Evolutionary conservation across 306 rosid species (phyloP).

Genomic region (Casuarina equisetifolia): DNA sequence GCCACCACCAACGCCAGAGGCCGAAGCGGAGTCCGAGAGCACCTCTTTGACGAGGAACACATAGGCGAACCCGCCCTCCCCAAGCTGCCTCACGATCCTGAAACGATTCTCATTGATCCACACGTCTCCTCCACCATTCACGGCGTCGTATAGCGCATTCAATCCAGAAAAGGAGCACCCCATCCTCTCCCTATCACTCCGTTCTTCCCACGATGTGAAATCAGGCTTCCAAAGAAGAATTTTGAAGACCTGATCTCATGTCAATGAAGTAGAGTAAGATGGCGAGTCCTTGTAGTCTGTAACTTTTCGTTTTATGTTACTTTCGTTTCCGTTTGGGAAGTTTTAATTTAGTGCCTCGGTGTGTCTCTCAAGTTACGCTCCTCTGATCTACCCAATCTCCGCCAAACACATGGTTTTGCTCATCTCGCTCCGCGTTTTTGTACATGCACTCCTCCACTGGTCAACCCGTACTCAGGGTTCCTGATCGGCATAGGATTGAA

Average conservation of each 20-base stretch:
- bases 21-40: slow-evolving; percentile 42
- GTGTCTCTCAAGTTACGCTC: not conserved
- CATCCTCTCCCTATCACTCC: slow-evolving; percentile 39
- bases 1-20: slow-evolving; percentile 47
- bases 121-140: slow-evolving; percentile 88
- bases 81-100: slow-evolving; percentile 89
- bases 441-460: slow-evolving; percentile 3
- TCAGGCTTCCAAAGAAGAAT: slow-evolving; percentile 34
- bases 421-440: slow-evolving; percentile 10
- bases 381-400: slow-evolving; percentile 37
- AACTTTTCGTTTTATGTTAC: not conserved
- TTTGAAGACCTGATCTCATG: slow-evolving; percentile 61
- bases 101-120: slow-evolving; percentile 98
- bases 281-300: not conserved
- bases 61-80: slow-evolving; percentile 96
- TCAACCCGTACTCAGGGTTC: too few relatives aligned
- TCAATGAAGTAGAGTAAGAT: not conserved
- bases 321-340: not conserved
- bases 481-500: too few relatives aligned
- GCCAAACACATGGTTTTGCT: slow-evolving; percentile 37
- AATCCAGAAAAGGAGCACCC: slow-evolving; percentile 96
- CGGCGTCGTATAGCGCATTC: slow-evolving; percentile 84
- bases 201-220: slow-evolving; percentile 25
- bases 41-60: slow-evolving; percentile 84
- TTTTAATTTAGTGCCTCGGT: not conserved